Evolutionary conservation across 495 filamentous ascomycete genomes (phyloP), one percentile per base, ranked within the genome.

Genomic region (Podospora australis): DNA sequence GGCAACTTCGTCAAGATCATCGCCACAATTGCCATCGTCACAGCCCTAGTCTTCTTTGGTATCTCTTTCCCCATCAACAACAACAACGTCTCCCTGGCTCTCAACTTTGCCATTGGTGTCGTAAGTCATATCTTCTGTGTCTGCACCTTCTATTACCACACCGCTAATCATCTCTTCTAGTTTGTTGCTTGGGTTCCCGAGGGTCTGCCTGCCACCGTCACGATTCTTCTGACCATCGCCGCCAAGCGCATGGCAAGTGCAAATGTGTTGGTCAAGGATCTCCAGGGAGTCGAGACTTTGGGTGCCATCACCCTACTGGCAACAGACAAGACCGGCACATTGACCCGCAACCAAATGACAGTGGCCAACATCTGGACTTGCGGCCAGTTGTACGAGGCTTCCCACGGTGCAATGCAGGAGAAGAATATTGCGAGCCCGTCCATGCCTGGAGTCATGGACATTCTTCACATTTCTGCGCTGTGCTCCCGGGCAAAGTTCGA

Each of bases 251-350:
- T 59, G 56, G 46, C 46, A 2, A 46, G 16, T 2, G 34, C 43
- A n/a, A 59, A 55, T 26, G 50, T 59, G 14, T 46, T 59, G 1
- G 47, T 49, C 45, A 59, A 59, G 22, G 52, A 49, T 16, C 52
- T 59, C 1, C 35, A 46, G 16, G 50, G 46, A 2, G 56, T 59
- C 19, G 56, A 59, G 43, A 59, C 56, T 0, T 44, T 59, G 2
- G 56, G 56, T 14, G 50, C 49, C 39, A 50, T 59, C 29, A 53
- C 50, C n/a, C 25, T 68, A 8, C 35, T 68, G 22, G 32, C 66
- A 6, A 58, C 80, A 13, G 80, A 84, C 64, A 84, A 84, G 59
- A 84, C 80, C 4, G 80, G 80, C 22, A 84, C 78, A 3, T 58
- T 81, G 19, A 81, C 78, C n/a, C 73, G 77, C 50, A 78, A 78